Evolutionary conservation across 2,329 filamentous ascomycete genomes (phyloP).

Genomic region (Phialophora tarda): DNA sequence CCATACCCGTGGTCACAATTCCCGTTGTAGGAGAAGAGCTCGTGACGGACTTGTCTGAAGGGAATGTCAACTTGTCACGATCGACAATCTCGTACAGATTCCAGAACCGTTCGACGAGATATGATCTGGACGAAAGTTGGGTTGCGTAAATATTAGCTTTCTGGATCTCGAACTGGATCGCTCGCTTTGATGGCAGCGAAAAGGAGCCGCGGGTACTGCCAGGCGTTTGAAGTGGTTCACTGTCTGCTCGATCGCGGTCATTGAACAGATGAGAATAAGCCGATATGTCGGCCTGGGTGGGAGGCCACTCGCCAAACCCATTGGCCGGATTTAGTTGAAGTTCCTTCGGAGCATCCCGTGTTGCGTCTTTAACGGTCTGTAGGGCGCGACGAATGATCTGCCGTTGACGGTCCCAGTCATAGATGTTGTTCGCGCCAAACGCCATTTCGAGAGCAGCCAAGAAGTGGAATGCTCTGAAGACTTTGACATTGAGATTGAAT

Average conservation of each 20-base stretch:
- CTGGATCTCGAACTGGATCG: constrained; percentile 82
- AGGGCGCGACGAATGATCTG: constrained; percentile 73
- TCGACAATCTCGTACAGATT: constrained; percentile 72
- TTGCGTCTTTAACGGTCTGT: constrained; percentile 69
- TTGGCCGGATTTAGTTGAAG: constrained; percentile 49
- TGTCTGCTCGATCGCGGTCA: constrained; percentile 29
- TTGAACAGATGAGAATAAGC: constrained; percentile 38
- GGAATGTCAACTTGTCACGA: constrained; percentile 39
- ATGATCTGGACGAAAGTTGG: constrained; percentile 79
- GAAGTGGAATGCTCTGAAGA: constrained; percentile 80
- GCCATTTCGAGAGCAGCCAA: constrained; percentile 80
- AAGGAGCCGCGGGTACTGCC: constrained; percentile 33
- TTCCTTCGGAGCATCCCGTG: constrained; percentile 71
- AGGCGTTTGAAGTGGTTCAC: constrained; percentile 21
- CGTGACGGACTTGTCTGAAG: constrained; percentile 31
- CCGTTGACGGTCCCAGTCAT: constrained; percentile 78
- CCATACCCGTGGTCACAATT: constrained; percentile 34
- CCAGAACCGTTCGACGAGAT: constrained; percentile 86
- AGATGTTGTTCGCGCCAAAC: constrained; percentile 77
- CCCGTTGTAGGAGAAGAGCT: constrained; percentile 36
- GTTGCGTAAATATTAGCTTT: constrained; percentile 89
- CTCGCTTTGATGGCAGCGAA: constrained; percentile 30
- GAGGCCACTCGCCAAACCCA: constrained; percentile 40
- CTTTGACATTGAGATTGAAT: constrained; percentile 78
- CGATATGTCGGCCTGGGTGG: constrained; percentile 35